Evolutionary conservation across 2,329 filamentous ascomycete species (phyloP), one percentile per base, ranked within the genome.

Genomic region (Waltergamsia citrina): DNA sequence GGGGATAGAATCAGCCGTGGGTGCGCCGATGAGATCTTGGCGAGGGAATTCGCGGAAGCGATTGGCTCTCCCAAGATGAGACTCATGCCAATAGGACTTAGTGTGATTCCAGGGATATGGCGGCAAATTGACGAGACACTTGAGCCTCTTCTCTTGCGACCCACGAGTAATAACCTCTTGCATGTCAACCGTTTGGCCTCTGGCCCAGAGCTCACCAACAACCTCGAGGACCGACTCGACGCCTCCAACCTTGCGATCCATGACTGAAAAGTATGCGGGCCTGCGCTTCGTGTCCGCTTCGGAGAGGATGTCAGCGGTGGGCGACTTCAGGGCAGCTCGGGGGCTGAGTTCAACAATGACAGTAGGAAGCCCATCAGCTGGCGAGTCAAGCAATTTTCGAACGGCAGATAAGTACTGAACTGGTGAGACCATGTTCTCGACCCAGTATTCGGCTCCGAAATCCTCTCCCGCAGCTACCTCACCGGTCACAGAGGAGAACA

Each of bases 81-180:
- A 65, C 38, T 75, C 70, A 38, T 69, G 60, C 70, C 71, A 74
- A 45, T 72, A 71, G 2, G 47, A 52, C 18, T 60, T 67, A 18
- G 53, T 49, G 38, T 74, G 70, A 20, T 74, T 70, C 69, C 71
- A 75, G 3, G 65, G 59, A 38, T 74, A 74, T 1, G 59, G 54
- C 3, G 71, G 71, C 21, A 75, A 46, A 37, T 65, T 60, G 2
- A 54, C 43, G 4, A 74, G 49, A 15, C 60, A 59, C 34, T 51
- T 52, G n/a, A 45, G 45, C 4, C 24, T 34, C 2, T 26, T 27
- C 8, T 6, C 15, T 10, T 15, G 20, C 6, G 38, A 27, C 2
- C 39, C 38, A 22, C 43, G 46, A 18, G 39, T 43, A 15, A 54
- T 42, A 15, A 56, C 42, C 11, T 43, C 45, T 5, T 52, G 40